Percentiles rank a stretch among this genome's conserved stretches.
Evolutionary conservation across 2,329 filamentous ascomycete genomes (phyloP).

Genomic region (Remersonia thermophila): DNA sequence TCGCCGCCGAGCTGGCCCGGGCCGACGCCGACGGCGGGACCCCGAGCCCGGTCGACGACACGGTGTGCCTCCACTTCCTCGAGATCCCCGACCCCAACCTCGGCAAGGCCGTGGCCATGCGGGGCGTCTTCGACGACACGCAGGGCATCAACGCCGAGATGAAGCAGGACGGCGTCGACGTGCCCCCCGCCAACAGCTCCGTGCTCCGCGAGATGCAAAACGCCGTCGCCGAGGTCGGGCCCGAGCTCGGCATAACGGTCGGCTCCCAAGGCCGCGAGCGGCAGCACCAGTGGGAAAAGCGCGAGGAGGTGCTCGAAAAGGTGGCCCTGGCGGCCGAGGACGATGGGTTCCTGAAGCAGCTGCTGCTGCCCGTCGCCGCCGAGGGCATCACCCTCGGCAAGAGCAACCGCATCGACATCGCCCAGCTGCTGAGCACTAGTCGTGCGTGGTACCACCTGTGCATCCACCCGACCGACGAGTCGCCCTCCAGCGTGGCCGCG

Average conservation of each 20-base stretch:
- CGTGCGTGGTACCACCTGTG: conserved; percentile 91
- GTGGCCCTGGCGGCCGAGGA: conserved; percentile 70
- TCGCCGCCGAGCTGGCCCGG: conserved; percentile 61
- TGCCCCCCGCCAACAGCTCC: conserved; percentile 61
- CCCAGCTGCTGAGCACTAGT: conserved; percentile 64
- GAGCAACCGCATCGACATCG: conserved; percentile 65
- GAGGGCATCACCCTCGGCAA: conserved; percentile 73
- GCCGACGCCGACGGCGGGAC: conserved; percentile 57
- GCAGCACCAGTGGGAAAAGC: conserved; percentile 67
- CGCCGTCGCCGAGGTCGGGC: conserved; percentile 62
- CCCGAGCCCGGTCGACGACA: conserved; percentile 54
- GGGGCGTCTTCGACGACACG: conserved; percentile 85
- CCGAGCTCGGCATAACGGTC: conserved; percentile 64
- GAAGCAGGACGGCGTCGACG: conserved; percentile 85
- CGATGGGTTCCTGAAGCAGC: conserved; percentile 67
- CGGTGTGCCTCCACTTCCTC: conserved; percentile 77
- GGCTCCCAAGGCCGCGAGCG: conserved; percentile 57
- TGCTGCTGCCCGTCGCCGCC: conserved; percentile 67
- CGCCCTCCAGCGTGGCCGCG: conserved; percentile 61
- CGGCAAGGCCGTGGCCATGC: conserved; percentile 79
- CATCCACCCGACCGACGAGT: conserved; percentile 81
- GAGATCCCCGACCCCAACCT: conserved; percentile 71
- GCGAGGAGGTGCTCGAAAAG: conserved; percentile 76
- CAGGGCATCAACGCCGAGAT: conserved; percentile 92
- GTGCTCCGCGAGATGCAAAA: conserved; percentile 79